Evolutionary conservation across 768 basidiomycete genomes (phyloP).

Genomic region (Kwoniella sp.): DNA sequence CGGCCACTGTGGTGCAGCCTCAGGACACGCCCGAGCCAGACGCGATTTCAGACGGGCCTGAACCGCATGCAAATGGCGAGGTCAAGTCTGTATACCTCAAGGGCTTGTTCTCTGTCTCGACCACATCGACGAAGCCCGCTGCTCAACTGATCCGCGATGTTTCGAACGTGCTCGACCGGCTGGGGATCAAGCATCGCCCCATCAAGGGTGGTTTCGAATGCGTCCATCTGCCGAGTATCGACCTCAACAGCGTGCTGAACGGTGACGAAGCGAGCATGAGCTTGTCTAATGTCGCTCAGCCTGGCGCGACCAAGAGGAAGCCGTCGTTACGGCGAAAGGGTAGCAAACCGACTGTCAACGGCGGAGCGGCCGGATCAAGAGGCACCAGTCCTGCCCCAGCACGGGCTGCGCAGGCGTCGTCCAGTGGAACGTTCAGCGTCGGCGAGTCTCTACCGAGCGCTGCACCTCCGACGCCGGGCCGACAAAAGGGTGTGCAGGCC

Average conservation of each 20-base stretch:
- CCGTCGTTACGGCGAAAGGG: slow-evolving; percentile 24
- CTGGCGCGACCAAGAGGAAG: slow-evolving; percentile 2
- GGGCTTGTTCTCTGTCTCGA: slow-evolving; percentile 94
- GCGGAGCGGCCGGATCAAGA: slow-evolving; percentile 3
- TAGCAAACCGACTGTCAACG: slow-evolving; percentile 21
- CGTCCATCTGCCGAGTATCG: slow-evolving; percentile 90
- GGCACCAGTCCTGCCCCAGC: slow-evolving; percentile 6
- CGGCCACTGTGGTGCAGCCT: slow-evolving; percentile 5
- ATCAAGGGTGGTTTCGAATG: slow-evolving; percentile 91
- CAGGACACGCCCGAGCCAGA: slow-evolving; percentile 12
- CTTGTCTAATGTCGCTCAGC: slow-evolving; percentile 11
- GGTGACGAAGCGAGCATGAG: slow-evolving; percentile 36
- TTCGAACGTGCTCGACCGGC: slow-evolving; percentile 76
- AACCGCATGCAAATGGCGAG: slow-evolving; percentile 49
- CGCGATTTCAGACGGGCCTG: not conserved
- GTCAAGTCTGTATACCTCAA: slow-evolving; percentile 94
- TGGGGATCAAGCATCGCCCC: slow-evolving; percentile 91
- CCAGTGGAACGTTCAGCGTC: slow-evolving; percentile 27
- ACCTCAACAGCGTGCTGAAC: slow-evolving; percentile 64
- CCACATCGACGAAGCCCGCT: slow-evolving; percentile 86
- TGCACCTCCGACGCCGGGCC: slow-evolving; percentile 1
- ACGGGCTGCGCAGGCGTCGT: slow-evolving; percentile 1
- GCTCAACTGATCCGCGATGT: slow-evolving; percentile 77
- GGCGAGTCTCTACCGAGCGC: slow-evolving; percentile 20
- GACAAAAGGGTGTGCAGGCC: not conserved